These are phyloP conservation scores for Aspergillus eucalypticola DNA, from an alignment of 2,329 filamentous ascomycete species.

Conservation along the genomic window DNA sequence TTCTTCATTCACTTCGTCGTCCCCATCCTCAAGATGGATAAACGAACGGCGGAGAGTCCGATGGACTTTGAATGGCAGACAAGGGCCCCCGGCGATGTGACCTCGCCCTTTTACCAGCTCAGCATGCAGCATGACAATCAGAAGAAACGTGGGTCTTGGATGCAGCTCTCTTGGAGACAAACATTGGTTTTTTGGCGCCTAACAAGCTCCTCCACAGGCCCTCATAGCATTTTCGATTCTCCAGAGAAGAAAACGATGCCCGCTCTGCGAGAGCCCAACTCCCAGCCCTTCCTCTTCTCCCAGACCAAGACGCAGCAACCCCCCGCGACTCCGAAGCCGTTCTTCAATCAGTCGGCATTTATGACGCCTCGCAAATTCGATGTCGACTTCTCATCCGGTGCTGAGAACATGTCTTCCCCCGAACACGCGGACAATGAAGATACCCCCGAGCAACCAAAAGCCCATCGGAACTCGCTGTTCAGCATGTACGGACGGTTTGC, in stretches of 20 bases:
- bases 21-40: conserved; percentile 34
- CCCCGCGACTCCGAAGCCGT: conserved; percentile 32
- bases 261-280: conserved; percentile 52
- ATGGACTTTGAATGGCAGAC: conserved; percentile 56
- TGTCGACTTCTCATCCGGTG: conserved; percentile 50
- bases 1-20: conserved; percentile 12
- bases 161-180: too few relatives aligned
- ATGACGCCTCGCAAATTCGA: conserved; percentile 53
- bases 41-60: conserved; percentile 47
- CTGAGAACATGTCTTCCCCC: conserved; percentile 49
- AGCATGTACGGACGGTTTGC: conserved; percentile 46
- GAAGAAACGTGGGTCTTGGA: conserved; percentile 46
- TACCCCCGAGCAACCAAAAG: conserved; percentile 45
- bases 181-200: background rate
- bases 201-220: conserved; percentile 29
- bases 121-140: conserved; percentile 42
- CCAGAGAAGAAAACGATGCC: conserved; percentile 52
- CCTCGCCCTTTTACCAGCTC: conserved; percentile 52
- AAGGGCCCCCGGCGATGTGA: conserved; percentile 45
- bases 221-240: conserved; percentile 45
- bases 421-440: conserved; percentile 51
- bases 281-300: conserved; percentile 53
- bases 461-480: conserved; percentile 43
- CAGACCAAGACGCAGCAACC: conserved; percentile 34
- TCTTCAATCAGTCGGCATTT: conserved; percentile 47